Base-by-base conservation (phyloP, 192 early-diverging fungal species). In the Linnemannia elongata region DNA sequence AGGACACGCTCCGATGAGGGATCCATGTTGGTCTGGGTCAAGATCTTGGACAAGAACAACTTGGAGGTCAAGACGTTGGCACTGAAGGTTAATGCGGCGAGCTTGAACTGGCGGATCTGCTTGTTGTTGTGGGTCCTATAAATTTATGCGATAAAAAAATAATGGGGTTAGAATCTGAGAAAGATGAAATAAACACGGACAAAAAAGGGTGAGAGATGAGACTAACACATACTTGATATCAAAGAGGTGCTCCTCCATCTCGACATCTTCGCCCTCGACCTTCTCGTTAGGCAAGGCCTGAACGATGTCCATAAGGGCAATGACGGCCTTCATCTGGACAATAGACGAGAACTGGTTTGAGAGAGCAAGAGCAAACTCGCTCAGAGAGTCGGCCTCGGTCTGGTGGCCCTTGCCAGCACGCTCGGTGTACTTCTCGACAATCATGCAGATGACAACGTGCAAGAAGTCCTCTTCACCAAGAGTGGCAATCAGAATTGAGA, bases 401-500 rank as follows among this genome's bases (percentile, higher is more conserved):
- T 88, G 90, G 9, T 89, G 76, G 15, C 89, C 89, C 89, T 90
- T 91, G 75, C 79, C 80, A 15, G 88, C 79, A 60, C 90, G 88
- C 44, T 94, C 92, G 20, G 91, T 91, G 69, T 94, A 89, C 80
- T 94, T 92, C 82, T 97, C 94, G 22, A 98, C 85, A 24, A 98
- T 86, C 82, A 97, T 79, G 27, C 94, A 89, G 13, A 95, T 89
- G 57, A 97, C 93, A 12, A 93, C 91, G 45, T 94, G 90, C 77
- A 98, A 90, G 89, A 94, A 97, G 36, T 93, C 88, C 27, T 91
- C 88, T 33, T 93, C 91, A 38, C 97, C 98, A 74, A 99, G 90
- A 1, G 97, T 96, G 9, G 90, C 75, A 49, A 97, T 93, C 38
- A 99, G 84, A 18, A 96, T 91, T 4, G 94, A 93, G 86, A 98